Evolutionary conservation across 768 basidiomycete species (phyloP).

Genomic region (Trametes coccinea): DNA sequence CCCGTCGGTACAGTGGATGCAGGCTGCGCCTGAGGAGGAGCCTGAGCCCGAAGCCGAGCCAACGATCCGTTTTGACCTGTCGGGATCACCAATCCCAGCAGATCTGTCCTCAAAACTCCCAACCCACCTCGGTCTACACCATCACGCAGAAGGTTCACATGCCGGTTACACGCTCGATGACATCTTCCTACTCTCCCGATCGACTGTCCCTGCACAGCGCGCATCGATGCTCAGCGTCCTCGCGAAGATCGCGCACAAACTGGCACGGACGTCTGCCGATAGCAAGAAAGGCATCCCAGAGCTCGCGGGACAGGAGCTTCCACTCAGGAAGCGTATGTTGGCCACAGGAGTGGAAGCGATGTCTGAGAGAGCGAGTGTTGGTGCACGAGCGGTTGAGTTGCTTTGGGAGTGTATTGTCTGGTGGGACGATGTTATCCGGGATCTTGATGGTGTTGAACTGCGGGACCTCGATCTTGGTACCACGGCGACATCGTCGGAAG

Average conservation of each 20-base stretch:
- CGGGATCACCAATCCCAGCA: constrained; percentile 65
- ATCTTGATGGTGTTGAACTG: constrained; percentile 50
- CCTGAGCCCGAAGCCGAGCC: constrained; percentile 29
- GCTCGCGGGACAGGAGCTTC: constrained; percentile 37
- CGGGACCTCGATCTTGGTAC: constrained; percentile 24
- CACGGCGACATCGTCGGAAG: constrained; percentile 26
- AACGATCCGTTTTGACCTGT: constrained; percentile 63
- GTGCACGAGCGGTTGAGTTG: constrained; percentile 66
- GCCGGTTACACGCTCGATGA: constrained; percentile 92
- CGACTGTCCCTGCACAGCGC: constrained; percentile 82
- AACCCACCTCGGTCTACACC: constrained; percentile 86
- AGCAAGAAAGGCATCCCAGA: constrained; percentile 37
- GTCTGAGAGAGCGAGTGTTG: constrained; percentile 63
- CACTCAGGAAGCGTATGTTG: constrained; percentile 61
- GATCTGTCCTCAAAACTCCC: constrained; percentile 60
- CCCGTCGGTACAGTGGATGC: constrained; percentile 82
- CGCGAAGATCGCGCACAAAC: constrained; percentile 50
- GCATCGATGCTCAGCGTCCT: constrained; percentile 79
- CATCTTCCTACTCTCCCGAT: constrained; percentile 74
- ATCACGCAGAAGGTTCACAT: constrained; percentile 76
- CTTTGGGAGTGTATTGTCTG: constrained; percentile 72
- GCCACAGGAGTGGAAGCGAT: constrained; percentile 69
- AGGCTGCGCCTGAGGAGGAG: constrained; percentile 32
- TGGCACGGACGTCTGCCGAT: constrained; percentile 31
- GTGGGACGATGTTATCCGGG: constrained; percentile 49